Evolutionary conservation across 1,284 basidiomycete genomes (phyloP), one percentile per base, ranked within the genome.

Genomic region (Melampsora occidentalis): DNA sequence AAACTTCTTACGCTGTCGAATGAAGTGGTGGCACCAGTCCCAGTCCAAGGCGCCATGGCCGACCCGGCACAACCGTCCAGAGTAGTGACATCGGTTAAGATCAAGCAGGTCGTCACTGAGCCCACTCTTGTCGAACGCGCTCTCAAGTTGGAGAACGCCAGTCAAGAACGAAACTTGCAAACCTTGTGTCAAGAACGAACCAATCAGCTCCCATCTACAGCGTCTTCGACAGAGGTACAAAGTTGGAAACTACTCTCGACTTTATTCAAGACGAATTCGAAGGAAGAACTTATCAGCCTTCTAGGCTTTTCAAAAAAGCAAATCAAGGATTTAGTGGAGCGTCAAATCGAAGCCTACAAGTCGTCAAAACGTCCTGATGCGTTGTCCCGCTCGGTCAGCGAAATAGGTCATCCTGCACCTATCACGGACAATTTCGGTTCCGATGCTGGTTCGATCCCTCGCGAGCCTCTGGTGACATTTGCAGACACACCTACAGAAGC

Each of bases 291-390:
- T 14, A 90, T 99, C 64, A 90, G 90, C 0, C 85, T 98, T 1
- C 88, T 99, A 28, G 96, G 96, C 0, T 98, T 97, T 83, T 94
- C 92, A 12, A 96, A 96, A 84, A 88, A 88, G 33, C 92, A 96
- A 79, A 88, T 97, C 18, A 90, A 90, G 2, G 84, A 86, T 2
- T 90, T 90, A 78, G 92, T 97, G 16, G 88, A 89, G 20, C 90
- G 92, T 79, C 93, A 94, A 2, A 88, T 96, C 68, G 88, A 90
- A 67, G 89, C 88, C 79, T 86, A 94, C 79, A 89, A 89, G 82
- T 84, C 85, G 33, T 79, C 84, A 2, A 81, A 83, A 10, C 83
- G 83, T 33, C 82, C 84, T 2, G 79, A 83, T 48, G 78, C 80
- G 18, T 79, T 79, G 42, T 66, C 77, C 83, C 5, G 86, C 87